These are phyloP conservation scores for Aspergillus tubingensis DNA, from an alignment of 2,329 filamentous ascomycete genomes.

Conservation along the genomic window DNA sequence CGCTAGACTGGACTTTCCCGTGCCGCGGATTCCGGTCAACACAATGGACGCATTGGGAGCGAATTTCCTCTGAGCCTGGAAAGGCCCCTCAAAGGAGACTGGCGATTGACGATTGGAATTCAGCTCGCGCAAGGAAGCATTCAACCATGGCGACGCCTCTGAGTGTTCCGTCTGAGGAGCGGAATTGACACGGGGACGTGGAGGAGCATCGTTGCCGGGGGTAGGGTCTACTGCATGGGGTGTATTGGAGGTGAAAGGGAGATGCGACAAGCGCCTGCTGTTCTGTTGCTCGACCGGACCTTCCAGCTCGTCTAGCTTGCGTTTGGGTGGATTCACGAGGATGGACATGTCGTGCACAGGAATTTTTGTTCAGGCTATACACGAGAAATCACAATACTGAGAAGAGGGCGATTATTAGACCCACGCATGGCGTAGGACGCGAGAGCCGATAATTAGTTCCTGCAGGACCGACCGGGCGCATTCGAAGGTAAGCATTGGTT, in stretches of 20 bases:
- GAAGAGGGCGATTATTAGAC: neutral
- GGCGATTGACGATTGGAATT: constrained; percentile 34
- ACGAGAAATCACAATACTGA: constrained; percentile 17
- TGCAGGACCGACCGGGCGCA: neutral
- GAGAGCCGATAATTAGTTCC: neutral
- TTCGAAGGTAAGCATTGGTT: neutral
- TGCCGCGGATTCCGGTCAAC: constrained; percentile 70
- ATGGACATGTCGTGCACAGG: constrained; percentile 30
- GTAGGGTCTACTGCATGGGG: neutral
- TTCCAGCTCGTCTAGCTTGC: constrained; percentile 33
- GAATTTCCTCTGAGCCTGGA: constrained; percentile 47
- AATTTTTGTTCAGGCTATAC: neutral
- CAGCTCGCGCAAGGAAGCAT: constrained; percentile 26
- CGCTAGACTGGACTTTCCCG: constrained; percentile 74
- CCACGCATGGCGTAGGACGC: constrained; percentile 6
- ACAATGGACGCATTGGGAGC: constrained; percentile 68
- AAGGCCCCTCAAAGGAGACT: constrained; percentile 26
- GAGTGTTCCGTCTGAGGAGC: constrained; percentile 18
- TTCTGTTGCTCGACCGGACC: constrained; percentile 20
- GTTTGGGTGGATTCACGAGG: constrained; percentile 34
- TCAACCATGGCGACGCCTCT: constrained; percentile 21
- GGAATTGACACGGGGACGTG: neutral
- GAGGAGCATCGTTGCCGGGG: neutral
- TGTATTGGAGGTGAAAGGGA: neutral
- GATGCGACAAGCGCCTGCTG: constrained; percentile 8